Percentiles rank a stretch among this genome's conserved stretches.
Evolutionary conservation across 1,284 basidiomycete species (phyloP).

Genomic region (Ustilago loliicola): DNA sequence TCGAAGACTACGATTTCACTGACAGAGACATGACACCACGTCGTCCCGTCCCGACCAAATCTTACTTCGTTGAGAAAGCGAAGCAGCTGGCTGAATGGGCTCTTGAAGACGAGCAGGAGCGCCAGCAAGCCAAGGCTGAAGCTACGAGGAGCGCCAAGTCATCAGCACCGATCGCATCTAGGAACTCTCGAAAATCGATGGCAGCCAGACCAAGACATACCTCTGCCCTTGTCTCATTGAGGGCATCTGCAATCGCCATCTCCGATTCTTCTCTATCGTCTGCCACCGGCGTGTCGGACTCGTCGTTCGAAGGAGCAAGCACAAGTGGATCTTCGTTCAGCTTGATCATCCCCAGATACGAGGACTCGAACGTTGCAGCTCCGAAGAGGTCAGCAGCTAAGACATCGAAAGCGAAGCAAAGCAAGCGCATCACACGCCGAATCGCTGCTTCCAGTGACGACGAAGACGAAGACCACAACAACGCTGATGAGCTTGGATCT

Average conservation of each 20-base stretch:
- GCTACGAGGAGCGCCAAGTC: background rate
- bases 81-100: conserved; percentile 37
- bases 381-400: background rate
- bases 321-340: conserved; percentile 33
- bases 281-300: conserved; percentile 13
- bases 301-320: conserved; percentile 19
- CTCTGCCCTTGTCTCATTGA: background rate
- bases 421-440: conserved; percentile 23
- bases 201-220: conserved; percentile 20
- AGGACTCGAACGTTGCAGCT: conserved; percentile 1
- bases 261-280: conserved; percentile 33
- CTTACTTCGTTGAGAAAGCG: conserved; percentile 45
- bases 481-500: conserved; percentile 13
- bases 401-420: conserved; percentile 22
- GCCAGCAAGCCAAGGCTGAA: conserved; percentile 2
- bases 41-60: conserved; percentile 46
- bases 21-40: conserved; percentile 50
- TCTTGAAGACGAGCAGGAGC: conserved; percentile 12
- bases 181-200: conserved; percentile 23
- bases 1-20: conserved; percentile 49
- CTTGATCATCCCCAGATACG: conserved; percentile 13
- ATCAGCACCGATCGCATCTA: background rate
- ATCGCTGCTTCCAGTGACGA: conserved; percentile 31
- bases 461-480: conserved; percentile 18
- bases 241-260: conserved; percentile 12